A percentile compares a stretch with the other conserved stretches of the same genome.
Evolutionary conservation across 2,329 filamentous ascomycete species (phyloP).

Genomic region (Nannizzia gypsea): DNA sequence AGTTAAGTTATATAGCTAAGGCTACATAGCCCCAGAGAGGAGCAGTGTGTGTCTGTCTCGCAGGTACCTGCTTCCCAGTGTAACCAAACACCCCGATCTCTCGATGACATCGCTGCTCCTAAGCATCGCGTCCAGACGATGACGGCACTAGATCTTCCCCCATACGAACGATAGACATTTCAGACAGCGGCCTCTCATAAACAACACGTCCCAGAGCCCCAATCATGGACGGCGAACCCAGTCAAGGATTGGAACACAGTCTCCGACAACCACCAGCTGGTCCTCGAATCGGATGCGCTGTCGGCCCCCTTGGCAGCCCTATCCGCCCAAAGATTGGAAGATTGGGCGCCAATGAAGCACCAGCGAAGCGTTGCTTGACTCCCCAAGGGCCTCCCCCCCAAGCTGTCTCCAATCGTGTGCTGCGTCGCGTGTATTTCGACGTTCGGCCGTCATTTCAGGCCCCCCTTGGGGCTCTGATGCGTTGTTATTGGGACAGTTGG

Average conservation of each 20-base stretch:
- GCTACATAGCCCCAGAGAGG: too few species aligned
- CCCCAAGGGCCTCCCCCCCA: neutral
- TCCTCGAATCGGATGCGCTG: constrained; percentile 6
- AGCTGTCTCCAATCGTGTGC: neutral
- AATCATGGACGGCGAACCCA: neutral
- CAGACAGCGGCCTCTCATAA: neutral
- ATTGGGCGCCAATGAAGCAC: constrained; percentile 9
- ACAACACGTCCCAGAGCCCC: neutral
- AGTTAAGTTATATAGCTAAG: too few species aligned
- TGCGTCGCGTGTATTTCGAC: neutral
- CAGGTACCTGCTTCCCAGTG: neutral
- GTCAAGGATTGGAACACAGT: neutral
- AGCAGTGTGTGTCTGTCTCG: too few species aligned
- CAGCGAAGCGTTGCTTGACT: neutral
- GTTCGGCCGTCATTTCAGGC: neutral
- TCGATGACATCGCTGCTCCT: neutral
- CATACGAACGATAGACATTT: neutral
- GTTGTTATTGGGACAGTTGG: constrained; percentile 4
- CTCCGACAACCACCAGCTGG: neutral
- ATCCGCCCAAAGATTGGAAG: neutral
- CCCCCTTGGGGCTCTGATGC: neutral
- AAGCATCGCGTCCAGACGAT: neutral
- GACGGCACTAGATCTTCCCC: neutral
- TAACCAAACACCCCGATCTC: neutral
- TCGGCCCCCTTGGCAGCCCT: constrained; percentile 6